Evolutionary conservation across 352 stramenopile species (phyloP).

Genomic region (Pythium myriotylum): DNA sequence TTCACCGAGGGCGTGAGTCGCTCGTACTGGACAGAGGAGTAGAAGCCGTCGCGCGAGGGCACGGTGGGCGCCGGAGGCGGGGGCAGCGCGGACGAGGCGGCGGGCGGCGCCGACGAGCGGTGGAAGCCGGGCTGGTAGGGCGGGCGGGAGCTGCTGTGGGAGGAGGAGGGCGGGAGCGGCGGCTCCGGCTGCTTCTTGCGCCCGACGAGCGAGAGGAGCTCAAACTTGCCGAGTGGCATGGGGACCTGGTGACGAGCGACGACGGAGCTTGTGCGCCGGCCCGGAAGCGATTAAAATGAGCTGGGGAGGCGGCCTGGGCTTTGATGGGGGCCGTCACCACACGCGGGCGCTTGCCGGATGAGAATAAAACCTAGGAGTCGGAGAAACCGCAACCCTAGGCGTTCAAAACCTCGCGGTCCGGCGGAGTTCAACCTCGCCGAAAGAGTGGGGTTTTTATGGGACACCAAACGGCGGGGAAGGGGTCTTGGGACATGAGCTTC

Average conservation of each 20-base stretch:
- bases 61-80: constrained; percentile 4
- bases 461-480: too few relatives aligned
- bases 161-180: constrained; percentile 13
- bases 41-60: constrained; percentile 24
- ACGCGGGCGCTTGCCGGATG: neutral
- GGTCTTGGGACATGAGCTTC: too few relatives aligned
- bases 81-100: neutral
- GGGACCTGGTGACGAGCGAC: neutral
- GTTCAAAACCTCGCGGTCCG: too few relatives aligned
- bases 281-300: constrained; percentile 30
- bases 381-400: too few relatives aligned
- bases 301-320: constrained; percentile 3
- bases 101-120: constrained; percentile 7
- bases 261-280: constrained; percentile 1
- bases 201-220: constrained; percentile 65
- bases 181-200: constrained; percentile 60
- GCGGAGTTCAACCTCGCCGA: too few relatives aligned
- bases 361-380: neutral
- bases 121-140: constrained; percentile 12
- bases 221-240: constrained; percentile 45
- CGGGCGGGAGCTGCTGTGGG: constrained; percentile 14
- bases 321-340: too few relatives aligned
- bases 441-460: too few relatives aligned
- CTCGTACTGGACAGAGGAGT: constrained; percentile 51
- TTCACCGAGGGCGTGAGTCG: constrained; percentile 45